Evolutionary conservation across 148 eudicot genomes (phyloP).

Genomic region (Spergularia marina): DNA sequence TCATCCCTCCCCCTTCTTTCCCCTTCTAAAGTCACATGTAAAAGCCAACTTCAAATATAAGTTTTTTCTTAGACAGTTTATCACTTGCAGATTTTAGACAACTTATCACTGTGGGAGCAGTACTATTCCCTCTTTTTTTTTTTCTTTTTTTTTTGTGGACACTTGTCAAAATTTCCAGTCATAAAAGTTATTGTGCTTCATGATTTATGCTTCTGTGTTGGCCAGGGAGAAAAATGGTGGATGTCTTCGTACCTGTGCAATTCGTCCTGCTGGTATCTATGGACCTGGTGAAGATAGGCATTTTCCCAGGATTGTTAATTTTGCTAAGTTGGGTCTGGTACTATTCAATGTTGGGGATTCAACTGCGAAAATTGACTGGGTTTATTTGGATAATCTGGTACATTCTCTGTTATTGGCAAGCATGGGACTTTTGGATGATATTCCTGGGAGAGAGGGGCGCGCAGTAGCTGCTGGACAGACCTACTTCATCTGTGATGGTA

Average conservation of each 20-base stretch:
- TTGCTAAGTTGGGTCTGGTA: conserved; percentile 67
- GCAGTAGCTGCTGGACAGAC: conserved; percentile 91
- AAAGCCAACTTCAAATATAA: too few relatives aligned
- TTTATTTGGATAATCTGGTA: conserved; percentile 84
- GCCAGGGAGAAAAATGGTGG: conserved; percentile 62
- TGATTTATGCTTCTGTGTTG: conserved; percentile 21
- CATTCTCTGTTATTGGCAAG: conserved; percentile 76
- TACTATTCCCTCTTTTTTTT: background rate
- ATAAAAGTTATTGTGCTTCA: conserved; percentile 4
- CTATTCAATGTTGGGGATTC: conserved; percentile 68
- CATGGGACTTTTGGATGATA: conserved; percentile 94
- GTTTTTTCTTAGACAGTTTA: too few relatives aligned
- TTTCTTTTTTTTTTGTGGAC: background rate
- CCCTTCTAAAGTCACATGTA: too few relatives aligned
- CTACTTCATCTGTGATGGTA: conserved; percentile 95
- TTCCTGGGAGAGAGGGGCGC: conserved; percentile 65
- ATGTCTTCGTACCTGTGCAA: conserved; percentile 71
- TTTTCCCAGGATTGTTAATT: conserved; percentile 62
- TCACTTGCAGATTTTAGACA: too few relatives aligned
- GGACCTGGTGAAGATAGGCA: conserved; percentile 99
- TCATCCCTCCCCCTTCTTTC: too few relatives aligned
- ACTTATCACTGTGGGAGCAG: too few relatives aligned
- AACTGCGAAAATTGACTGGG: conserved; percentile 72
- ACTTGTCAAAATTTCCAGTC: background rate
- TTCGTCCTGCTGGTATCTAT: conserved; percentile 93